These are phyloP conservation scores for Monosporascus ibericus DNA, from an alignment of 2,329 filamentous ascomycete species.

Conservation along the genomic window DNA sequence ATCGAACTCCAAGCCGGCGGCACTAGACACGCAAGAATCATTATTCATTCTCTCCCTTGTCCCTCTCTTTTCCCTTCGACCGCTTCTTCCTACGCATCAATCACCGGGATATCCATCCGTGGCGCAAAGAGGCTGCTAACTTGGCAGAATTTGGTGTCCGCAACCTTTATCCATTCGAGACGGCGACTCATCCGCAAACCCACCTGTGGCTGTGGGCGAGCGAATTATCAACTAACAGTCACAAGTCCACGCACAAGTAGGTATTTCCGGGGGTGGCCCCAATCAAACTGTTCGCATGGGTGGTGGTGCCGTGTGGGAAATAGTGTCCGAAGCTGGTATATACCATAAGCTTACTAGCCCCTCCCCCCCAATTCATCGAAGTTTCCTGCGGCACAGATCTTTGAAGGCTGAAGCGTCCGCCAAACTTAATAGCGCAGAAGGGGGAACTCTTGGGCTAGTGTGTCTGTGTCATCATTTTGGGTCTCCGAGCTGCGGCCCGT, in stretches of 20 bases:
- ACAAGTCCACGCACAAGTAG: not conserved
- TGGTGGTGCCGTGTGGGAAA: too few relatives aligned
- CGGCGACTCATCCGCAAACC: not conserved
- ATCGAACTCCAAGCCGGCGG: not conserved
- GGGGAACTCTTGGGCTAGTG: not conserved
- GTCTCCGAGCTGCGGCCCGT: constrained; percentile 27
- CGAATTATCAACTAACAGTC: not conserved
- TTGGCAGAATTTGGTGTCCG: not conserved
- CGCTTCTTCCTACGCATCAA: not conserved
- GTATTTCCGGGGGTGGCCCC: too few relatives aligned
- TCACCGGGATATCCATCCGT: not conserved
- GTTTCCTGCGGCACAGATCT: not conserved
- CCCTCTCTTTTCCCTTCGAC: not conserved
- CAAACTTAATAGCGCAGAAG: not conserved
- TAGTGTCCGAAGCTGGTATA: too few relatives aligned
- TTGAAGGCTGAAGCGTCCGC: not conserved
- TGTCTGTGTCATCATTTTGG: constrained; percentile 22
- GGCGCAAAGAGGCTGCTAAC: not conserved
- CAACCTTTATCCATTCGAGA: not conserved
- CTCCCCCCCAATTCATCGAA: not conserved
- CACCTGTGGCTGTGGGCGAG: not conserved
- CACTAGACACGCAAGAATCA: not conserved
- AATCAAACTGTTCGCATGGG: not conserved
- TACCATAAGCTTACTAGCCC: not conserved
- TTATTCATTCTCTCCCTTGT: not conserved